A percentile compares a stretch with the other conserved stretches of the same genome.
Conservation (phyloP, 108 stramenopile species). For the Pseudonitzschia pungens region DNA sequence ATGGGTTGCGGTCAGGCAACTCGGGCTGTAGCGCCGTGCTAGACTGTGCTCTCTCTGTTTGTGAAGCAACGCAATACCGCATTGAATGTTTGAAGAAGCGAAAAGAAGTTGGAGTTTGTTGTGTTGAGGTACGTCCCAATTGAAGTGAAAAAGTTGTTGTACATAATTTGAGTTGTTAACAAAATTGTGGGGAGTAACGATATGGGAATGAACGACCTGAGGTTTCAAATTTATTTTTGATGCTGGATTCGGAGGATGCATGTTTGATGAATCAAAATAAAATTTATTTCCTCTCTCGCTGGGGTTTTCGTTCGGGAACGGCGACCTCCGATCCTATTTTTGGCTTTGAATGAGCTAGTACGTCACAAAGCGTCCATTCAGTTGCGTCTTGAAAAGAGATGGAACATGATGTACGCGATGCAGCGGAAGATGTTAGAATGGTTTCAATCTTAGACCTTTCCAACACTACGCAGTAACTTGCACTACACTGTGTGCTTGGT, state of each 20-base stretch:
- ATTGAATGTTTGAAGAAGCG: too few species aligned
- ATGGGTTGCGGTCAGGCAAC: too few species aligned
- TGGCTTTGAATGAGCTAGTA: neutral
- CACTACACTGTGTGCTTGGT: neutral
- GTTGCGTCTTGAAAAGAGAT: neutral
- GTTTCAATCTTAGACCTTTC: neutral
- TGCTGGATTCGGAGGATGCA: conserved; percentile 2
- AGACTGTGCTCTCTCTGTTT: too few species aligned
- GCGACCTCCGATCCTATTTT: neutral
- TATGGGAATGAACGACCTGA: conserved; percentile 4
- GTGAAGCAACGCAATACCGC: too few species aligned
- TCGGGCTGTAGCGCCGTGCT: too few species aligned
- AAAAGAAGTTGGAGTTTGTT: too few species aligned
- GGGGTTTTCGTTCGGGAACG: neutral
- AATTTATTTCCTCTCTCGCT: neutral
- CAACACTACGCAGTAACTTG: neutral
- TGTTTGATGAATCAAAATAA: conserved; percentile 6
- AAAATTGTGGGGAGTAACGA: neutral
- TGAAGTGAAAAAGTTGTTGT: neutral
- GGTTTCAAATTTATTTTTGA: conserved; percentile 1
- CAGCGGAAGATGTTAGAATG: neutral
- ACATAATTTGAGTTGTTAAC: neutral
- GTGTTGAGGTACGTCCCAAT: neutral
- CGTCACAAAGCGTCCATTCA: neutral
- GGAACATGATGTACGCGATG: neutral